These are phyloP conservation scores for Magnusiomyces fungicola DNA, from an alignment of 1,139 yeast genomes.

Conservation along the genomic window DNA sequence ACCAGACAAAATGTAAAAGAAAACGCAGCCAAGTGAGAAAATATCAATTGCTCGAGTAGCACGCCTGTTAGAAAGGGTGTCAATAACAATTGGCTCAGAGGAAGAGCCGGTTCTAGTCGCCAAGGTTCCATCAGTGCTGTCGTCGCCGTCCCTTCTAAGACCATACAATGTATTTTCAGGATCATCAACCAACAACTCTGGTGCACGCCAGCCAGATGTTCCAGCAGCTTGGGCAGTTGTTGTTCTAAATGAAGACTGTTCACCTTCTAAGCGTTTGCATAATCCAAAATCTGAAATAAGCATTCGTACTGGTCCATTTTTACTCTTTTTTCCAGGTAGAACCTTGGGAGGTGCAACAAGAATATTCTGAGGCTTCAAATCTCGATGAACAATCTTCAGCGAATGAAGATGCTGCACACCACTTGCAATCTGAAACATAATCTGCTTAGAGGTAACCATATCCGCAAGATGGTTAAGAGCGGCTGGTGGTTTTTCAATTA, in stretches of 20 bases:
- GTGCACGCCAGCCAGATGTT: slow-evolving; percentile 98
- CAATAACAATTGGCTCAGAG: slow-evolving; percentile 33
- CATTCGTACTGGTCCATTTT: slow-evolving; percentile 47
- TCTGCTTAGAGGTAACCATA: slow-evolving; percentile 44
- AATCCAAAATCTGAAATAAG: slow-evolving; percentile 88
- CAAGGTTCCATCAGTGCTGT: slow-evolving; percentile 16
- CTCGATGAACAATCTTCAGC: slow-evolving; percentile 89
- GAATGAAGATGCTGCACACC: slow-evolving; percentile 87
- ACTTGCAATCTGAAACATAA: slow-evolving; percentile 68
- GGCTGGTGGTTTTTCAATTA: slow-evolving; percentile 40
- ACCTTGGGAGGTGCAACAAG: slow-evolving; percentile 67
- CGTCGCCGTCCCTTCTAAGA: slow-evolving; percentile 1
- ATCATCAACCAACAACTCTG: slow-evolving; percentile 53
- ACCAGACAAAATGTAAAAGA: slow-evolving; percentile 71
- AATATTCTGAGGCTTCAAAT: slow-evolving; percentile 92
- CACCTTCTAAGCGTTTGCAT: slow-evolving; percentile 84
- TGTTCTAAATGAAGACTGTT: slow-evolving; percentile 88
- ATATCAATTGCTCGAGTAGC: slow-evolving; percentile 89
- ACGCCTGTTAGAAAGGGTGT: slow-evolving; percentile 44
- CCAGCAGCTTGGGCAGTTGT: slow-evolving; percentile 94
- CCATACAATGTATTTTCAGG: slow-evolving; percentile 6
- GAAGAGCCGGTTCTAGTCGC: slow-evolving; percentile 16
- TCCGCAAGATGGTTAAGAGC: slow-evolving; percentile 24
- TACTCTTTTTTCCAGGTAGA: slow-evolving; percentile 15
- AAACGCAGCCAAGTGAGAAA: slow-evolving; percentile 91